These are phyloP conservation scores for Rosa lucieae DNA, from an alignment of 306 rosid genomes.

Conservation along the genomic window DNA sequence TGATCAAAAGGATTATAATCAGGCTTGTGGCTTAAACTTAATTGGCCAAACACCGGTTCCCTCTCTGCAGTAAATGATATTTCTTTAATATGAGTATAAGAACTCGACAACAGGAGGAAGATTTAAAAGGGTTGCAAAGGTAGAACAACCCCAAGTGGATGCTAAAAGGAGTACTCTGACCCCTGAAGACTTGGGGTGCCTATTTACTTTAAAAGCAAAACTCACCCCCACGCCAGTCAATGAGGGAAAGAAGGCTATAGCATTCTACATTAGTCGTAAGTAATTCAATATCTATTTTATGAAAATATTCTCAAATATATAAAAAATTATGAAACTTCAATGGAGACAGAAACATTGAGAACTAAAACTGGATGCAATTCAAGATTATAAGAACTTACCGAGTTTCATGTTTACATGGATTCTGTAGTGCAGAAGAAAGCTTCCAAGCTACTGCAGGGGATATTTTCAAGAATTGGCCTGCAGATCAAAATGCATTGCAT, in stretches of 20 bases:
- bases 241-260: background rate
- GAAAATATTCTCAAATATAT: background rate
- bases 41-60: constrained; percentile 48
- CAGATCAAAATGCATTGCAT: constrained; percentile 23
- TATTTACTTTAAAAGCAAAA: background rate
- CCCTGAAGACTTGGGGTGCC: background rate
- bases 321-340: background rate
- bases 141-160: background rate
- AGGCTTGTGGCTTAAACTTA: constrained; percentile 38
- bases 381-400: constrained; percentile 41
- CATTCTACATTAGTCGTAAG: background rate
- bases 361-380: background rate
- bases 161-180: background rate
- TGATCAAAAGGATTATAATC: constrained; percentile 49
- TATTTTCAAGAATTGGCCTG: constrained; percentile 37
- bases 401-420: constrained; percentile 64
- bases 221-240: background rate
- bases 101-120: background rate
- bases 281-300: background rate
- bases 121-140: background rate
- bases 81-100: background rate
- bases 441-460: constrained; percentile 20
- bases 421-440: constrained; percentile 21
- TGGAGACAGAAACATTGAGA: background rate
- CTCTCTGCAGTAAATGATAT: constrained; percentile 57